These are phyloP conservation scores for Knufia fluminis DNA, from an alignment of 2,329 filamentous ascomycete species.

Conservation along the genomic window DNA sequence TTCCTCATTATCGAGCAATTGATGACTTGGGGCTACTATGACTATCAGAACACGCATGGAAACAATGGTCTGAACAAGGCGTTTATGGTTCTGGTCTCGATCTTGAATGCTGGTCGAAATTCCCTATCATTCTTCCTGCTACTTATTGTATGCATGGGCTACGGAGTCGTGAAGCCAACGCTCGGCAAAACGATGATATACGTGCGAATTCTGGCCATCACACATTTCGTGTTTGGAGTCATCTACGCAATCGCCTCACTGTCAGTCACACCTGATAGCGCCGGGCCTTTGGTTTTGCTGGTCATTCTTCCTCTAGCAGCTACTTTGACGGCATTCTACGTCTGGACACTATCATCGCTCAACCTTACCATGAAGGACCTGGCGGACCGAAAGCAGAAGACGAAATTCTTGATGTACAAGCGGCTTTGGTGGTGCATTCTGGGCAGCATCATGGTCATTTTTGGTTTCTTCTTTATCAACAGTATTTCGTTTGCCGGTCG, in stretches of 20 bases:
- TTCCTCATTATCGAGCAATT: constrained; percentile 94
- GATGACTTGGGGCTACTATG: constrained; percentile 98
- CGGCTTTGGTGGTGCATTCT: constrained; percentile 98
- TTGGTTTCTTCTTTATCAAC: constrained; percentile 98
- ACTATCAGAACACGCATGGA: constrained; percentile 86
- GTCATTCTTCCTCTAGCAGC: constrained; percentile 87
- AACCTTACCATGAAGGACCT: constrained; percentile 94
- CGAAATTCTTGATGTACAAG: constrained; percentile 93
- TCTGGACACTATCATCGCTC: constrained; percentile 95
- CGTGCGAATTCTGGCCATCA: constrained; percentile 80
- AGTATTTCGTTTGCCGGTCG: constrained; percentile 87
- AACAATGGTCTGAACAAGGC: constrained; percentile 74
- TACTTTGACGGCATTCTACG: constrained; percentile 91
- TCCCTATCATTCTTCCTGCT: constrained; percentile 98
- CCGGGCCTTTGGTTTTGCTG: constrained; percentile 80
- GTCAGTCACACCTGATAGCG: constrained; percentile 77
- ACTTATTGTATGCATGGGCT: constrained; percentile 98
- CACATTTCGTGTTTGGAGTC: constrained; percentile 81
- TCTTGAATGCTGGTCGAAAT: constrained; percentile 87
- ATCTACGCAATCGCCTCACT: constrained; percentile 88
- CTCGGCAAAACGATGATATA: constrained; percentile 90
- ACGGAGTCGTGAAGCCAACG: constrained; percentile 90
- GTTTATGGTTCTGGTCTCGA: constrained; percentile 80
- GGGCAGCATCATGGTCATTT: constrained; percentile 85
- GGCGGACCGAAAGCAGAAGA: constrained; percentile 84